phyloP scores from a whole-genome alignment of 2,329 filamentous ascomycete species.

The Atkinsonella hypoxylon region DNA sequence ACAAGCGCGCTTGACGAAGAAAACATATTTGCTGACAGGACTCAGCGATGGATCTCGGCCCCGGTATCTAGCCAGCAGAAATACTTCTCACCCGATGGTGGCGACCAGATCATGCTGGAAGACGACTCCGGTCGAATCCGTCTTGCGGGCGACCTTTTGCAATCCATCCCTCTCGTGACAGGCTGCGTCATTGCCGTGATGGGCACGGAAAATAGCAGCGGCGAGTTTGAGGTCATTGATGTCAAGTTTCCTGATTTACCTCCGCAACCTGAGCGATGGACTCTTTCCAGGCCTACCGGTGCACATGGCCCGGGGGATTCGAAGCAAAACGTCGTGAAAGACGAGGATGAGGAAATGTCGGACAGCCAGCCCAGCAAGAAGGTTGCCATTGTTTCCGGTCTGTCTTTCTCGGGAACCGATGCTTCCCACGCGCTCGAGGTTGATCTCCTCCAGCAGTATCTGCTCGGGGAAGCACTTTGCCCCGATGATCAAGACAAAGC shows the following conservation, averaged over 20 bases:
- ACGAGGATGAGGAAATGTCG: slow-evolving; percentile 46
- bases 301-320: slow-evolving; percentile 21
- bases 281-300: slow-evolving; percentile 40
- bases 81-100: slow-evolving; percentile 52
- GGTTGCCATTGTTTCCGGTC: slow-evolving; percentile 78
- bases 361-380: slow-evolving; percentile 35
- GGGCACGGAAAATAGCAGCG: slow-evolving; percentile 84
- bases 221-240: slow-evolving; percentile 87
- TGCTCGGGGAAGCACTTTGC: slow-evolving; percentile 69
- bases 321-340: slow-evolving; percentile 22
- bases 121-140: slow-evolving; percentile 87
- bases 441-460: slow-evolving; percentile 71
- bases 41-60: slow-evolving; percentile 75
- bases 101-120: slow-evolving; percentile 73
- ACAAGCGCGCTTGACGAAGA: too few relatives aligned
- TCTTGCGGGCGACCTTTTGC: slow-evolving; percentile 60
- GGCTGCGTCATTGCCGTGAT: slow-evolving; percentile 91
- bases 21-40: not conserved
- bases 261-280: slow-evolving; percentile 71
- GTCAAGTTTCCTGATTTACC: slow-evolving; percentile 79
- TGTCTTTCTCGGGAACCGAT: slow-evolving; percentile 68
- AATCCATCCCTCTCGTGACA: slow-evolving; percentile 65
- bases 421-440: slow-evolving; percentile 61
- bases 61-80: slow-evolving; percentile 64
- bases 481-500: slow-evolving; percentile 45